Base-by-base conservation (phyloP, 768 basidiomycete genomes). In the Leccinum incarnatum region DNA sequence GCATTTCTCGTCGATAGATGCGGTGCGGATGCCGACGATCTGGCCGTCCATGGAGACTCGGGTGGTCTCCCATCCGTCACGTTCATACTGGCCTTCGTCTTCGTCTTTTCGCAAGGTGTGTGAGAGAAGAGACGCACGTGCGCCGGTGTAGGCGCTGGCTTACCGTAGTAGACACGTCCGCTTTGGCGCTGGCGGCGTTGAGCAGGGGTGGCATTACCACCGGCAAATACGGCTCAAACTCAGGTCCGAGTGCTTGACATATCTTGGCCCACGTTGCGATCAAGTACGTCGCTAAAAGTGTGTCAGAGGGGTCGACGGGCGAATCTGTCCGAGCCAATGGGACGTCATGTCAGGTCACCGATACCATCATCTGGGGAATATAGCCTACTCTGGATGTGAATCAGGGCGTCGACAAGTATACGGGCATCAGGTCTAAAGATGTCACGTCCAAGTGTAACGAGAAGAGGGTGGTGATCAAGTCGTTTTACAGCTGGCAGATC, bases 231-330 rank as follows among this genome's bases (percentile, higher is more conserved):
- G 91, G 91, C 67, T 90, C 91, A 60, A 95, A 96, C 67, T 94
- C 89, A 11, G 82, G 77, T 0, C 89, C 89, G 66, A 95, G 81
- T 0, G 91, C 90, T 62, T 93, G 91, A 68, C 91, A 93, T 0
- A 95, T 81, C 66, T 91, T 94, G 2, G 90, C 88, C 92, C 92
- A 95, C 0, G 92, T 95, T 46, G 87, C 83, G 51, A 92, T 91
- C 27, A 94, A 78, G 68, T 92, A 93, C 56, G 88, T 87, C 0
- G 78, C 78, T 2, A 88, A 70, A 62, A 91, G 85, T 0, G 88
- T 84, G 66, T 95, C 91, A 11, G 81, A 78, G 1, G 87, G 82
- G 62, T 93, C 91, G 0, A 78, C 72, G 0, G 89, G 86, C 45
- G 78, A 81, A 67, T 90, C 89, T 88, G 65, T 17, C 55, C 19